A percentile compares a stretch with the other conserved stretches of the same genome.
Conservation (phyloP, 768 basidiomycete species). For the Naganishia vaughanmartiniae region DNA sequence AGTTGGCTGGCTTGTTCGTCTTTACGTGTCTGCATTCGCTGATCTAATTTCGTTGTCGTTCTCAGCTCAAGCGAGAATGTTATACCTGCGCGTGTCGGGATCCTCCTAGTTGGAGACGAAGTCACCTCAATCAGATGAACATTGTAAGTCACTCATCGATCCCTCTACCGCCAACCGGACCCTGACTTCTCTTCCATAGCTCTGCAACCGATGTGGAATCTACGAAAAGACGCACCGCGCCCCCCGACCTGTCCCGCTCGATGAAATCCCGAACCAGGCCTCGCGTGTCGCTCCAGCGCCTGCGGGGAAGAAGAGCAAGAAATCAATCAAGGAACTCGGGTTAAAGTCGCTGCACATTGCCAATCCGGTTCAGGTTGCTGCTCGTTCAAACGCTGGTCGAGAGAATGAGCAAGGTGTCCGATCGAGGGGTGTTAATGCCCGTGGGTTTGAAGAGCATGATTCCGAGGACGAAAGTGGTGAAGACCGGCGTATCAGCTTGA, state of each 20-base stretch:
- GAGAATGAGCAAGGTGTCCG: background rate
- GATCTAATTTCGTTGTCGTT: background rate
- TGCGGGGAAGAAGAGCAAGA: constrained; percentile 27
- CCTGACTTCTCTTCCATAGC: background rate
- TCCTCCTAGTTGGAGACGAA: constrained; percentile 30
- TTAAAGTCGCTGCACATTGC: constrained; percentile 17
- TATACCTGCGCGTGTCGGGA: constrained; percentile 25
- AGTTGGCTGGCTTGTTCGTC: background rate
- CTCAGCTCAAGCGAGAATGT: constrained; percentile 28
- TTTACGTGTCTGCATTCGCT: background rate
- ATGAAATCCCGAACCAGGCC: constrained; percentile 9
- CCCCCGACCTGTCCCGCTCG: constrained; percentile 16
- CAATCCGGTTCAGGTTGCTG: background rate
- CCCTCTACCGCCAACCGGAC: background rate
- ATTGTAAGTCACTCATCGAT: constrained; percentile 13
- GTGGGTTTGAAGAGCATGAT: background rate
- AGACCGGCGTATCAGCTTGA: constrained; percentile 15
- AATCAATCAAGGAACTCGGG: constrained; percentile 17
- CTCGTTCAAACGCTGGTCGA: constrained; percentile 1
- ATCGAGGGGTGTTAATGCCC: background rate
- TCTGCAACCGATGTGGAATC: constrained; percentile 31
- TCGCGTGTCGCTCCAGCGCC: background rate
- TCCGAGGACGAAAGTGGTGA: constrained; percentile 1
- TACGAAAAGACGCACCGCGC: constrained; percentile 26
- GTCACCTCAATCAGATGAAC: constrained; percentile 10